Conservation (phyloP, 495 filamentous ascomycete species). For the Aspergillus conjunctus region DNA sequence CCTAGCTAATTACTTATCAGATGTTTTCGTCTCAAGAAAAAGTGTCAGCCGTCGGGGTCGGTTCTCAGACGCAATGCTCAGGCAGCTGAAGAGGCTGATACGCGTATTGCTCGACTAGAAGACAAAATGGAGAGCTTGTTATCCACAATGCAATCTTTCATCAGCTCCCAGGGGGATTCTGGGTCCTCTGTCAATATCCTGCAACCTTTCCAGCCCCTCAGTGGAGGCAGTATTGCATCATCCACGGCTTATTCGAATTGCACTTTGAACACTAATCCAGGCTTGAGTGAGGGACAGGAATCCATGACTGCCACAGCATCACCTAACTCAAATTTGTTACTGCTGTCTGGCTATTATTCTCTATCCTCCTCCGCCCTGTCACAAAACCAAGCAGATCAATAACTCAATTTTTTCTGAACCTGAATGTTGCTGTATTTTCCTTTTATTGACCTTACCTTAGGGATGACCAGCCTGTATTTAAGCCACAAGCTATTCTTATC, state of each 20-base stretch:
- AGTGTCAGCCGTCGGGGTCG: constrained; percentile 39
- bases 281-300: constrained; percentile 4
- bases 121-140: constrained; percentile 34
- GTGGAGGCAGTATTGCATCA: background rate
- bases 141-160: constrained; percentile 27
- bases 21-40: constrained; percentile 48
- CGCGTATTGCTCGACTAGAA: constrained; percentile 50
- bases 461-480: no score
- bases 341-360: background rate
- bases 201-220: background rate
- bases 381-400: constrained; percentile 37
- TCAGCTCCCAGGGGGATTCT: constrained; percentile 5
- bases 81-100: constrained; percentile 39
- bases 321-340: constrained; percentile 2
- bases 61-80: constrained; percentile 33
- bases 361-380: constrained; percentile 16
- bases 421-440: constrained; percentile 45
- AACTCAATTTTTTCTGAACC: constrained; percentile 41
- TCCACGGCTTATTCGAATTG: background rate
- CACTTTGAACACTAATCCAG: constrained; percentile 4
- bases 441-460: constrained; percentile 45
- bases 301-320: constrained; percentile 7
- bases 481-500: no score
- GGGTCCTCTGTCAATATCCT: constrained; percentile 10
- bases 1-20: constrained; percentile 28